Percentiles rank a stretch among this genome's conserved stretches.
Conservation (phyloP, 2,329 filamentous ascomycete species). For the Aspergillus fructus region DNA sequence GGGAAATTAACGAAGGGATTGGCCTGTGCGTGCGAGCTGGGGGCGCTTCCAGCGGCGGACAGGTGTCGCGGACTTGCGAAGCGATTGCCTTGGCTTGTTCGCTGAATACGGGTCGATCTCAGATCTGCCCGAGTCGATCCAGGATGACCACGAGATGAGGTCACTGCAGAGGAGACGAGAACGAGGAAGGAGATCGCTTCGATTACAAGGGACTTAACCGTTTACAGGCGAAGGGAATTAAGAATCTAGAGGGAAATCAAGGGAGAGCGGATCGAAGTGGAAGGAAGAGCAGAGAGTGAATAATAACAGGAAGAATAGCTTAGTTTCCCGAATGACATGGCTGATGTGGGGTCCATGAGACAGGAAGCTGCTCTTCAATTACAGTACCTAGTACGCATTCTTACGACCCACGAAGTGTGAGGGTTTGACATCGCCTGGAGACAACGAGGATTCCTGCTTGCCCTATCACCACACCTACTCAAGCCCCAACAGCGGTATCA, state of each 20-base stretch:
- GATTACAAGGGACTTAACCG: neutral
- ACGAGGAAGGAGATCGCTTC: neutral
- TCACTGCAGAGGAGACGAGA: neutral
- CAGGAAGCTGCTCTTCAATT: neutral
- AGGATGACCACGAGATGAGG: conserved; percentile 19
- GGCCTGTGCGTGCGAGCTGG: conserved; percentile 4
- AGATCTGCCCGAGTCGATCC: conserved; percentile 32
- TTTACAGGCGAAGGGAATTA: neutral
- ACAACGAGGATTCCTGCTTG: neutral
- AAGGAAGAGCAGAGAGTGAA: neutral
- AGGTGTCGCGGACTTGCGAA: conserved; percentile 15
- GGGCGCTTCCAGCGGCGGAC: conserved; percentile 13
- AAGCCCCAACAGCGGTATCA: conserved; percentile 1
- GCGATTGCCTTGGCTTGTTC: conserved; percentile 19
- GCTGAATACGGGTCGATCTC: conserved; percentile 21
- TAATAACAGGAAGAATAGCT: neutral
- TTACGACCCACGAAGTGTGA: neutral
- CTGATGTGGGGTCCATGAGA: neutral
- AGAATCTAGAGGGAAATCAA: neutral
- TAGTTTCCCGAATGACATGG: neutral
- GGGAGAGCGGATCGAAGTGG: neutral
- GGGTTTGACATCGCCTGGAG: conserved; percentile 5
- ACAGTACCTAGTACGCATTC: neutral
- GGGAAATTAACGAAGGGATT: conserved; percentile 4
- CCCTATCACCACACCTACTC: neutral